These are phyloP conservation scores for Trypethelium eluteriae DNA, from an alignment of 495 filamentous ascomycete genomes.

Conservation along the genomic window DNA sequence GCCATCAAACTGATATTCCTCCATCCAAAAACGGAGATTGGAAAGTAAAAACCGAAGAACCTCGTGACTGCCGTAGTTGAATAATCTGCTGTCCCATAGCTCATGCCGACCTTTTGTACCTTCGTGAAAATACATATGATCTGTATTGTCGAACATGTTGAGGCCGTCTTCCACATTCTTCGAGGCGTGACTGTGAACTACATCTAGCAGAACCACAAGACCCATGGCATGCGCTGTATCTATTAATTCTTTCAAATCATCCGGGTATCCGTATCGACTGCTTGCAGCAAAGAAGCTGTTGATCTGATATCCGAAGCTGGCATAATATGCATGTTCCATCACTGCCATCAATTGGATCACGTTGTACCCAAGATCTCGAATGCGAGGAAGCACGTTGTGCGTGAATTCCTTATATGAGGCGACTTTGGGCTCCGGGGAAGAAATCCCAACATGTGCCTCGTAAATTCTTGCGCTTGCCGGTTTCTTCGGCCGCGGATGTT, in stretches of 20 bases:
- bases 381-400: constrained; percentile 78
- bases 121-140: constrained; percentile 91
- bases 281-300: constrained; percentile 98
- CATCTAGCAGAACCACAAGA: constrained; percentile 84
- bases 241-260: constrained; percentile 92
- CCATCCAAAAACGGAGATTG: constrained; percentile 98
- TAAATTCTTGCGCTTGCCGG: constrained; percentile 83
- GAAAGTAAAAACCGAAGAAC: constrained; percentile 89
- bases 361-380: constrained; percentile 88
- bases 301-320: constrained; percentile 96
- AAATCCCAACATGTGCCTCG: constrained; percentile 96
- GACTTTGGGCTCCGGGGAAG: constrained; percentile 78
- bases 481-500: constrained; percentile 73
- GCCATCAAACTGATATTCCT: constrained; percentile 92
- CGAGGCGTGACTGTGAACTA: constrained; percentile 95
- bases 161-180: constrained; percentile 94
- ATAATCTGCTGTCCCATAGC: constrained; percentile 89
- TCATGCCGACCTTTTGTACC: constrained; percentile 79
- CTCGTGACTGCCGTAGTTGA: constrained; percentile 95
- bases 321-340: constrained; percentile 99
- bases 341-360: constrained; percentile 97
- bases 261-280: constrained; percentile 87
- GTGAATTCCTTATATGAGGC: constrained; percentile 98
- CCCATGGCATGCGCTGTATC: constrained; percentile 91
- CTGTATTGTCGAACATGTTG: constrained; percentile 89